These are phyloP conservation scores for Gryganskiella cystojenkinii DNA, from an alignment of 192 early-diverging fungal genomes.

Conservation along the genomic window DNA sequence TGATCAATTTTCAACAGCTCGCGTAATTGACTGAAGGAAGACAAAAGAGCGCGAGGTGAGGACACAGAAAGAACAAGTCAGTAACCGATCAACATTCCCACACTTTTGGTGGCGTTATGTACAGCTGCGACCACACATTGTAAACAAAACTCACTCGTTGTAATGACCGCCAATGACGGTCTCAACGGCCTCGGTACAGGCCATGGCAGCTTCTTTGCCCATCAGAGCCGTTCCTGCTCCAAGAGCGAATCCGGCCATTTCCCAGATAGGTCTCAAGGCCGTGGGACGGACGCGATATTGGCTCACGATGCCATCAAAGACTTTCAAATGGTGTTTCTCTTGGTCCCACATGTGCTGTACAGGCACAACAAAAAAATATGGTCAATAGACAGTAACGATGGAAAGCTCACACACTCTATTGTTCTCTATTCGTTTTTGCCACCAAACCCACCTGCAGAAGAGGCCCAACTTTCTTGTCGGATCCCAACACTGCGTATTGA, in stretches of 20 bases:
- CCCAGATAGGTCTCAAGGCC: constrained; percentile 87
- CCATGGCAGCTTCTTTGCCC: constrained; percentile 97
- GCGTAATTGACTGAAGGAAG: constrained; percentile 85
- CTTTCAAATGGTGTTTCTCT: constrained; percentile 84
- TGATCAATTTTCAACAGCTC: constrained; percentile 81
- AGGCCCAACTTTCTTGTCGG: constrained; percentile 72
- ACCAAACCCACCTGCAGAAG: constrained; percentile 70
- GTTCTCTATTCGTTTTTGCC: neutral
- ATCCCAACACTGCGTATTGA: constrained; percentile 84
- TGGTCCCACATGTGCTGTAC: constrained; percentile 95
- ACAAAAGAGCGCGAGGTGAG: too few species aligned
- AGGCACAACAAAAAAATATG: neutral
- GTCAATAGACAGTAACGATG: neutral
- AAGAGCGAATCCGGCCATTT: constrained; percentile 84
- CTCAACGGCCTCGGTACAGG: constrained; percentile 99
- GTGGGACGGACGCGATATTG: constrained; percentile 89
- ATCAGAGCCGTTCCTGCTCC: constrained; percentile 89
- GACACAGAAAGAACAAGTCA: constrained; percentile 11
- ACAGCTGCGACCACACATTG: neutral
- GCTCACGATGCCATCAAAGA: constrained; percentile 81
- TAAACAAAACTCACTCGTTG: constrained; percentile 76
- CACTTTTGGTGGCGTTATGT: too few species aligned
- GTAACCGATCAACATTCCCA: too few species aligned
- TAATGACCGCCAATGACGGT: constrained; percentile 96
- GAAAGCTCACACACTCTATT: constrained; percentile 12